Evolutionary conservation across 306 rosid species (phyloP).

Genomic region (Comarum palustre): DNA sequence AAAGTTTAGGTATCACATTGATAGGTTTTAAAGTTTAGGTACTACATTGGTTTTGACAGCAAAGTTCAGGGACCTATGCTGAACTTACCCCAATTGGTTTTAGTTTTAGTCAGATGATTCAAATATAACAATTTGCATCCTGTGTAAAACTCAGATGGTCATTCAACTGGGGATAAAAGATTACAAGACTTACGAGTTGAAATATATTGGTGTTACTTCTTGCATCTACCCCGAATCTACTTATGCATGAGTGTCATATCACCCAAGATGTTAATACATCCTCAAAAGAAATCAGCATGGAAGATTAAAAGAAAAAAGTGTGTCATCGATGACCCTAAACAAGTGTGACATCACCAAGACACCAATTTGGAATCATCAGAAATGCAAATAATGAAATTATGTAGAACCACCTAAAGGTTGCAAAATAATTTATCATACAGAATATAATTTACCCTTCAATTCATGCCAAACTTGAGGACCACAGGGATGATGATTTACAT

Average conservation of each 20-base stretch:
- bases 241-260: background rate
- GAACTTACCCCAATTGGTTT: no score
- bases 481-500: conserved; percentile 57
- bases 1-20: no score
- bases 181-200: background rate
- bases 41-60: no score
- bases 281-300: background rate
- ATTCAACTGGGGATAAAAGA: background rate
- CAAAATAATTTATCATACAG: conserved; percentile 5
- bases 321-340: no score
- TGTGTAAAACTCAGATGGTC: background rate
- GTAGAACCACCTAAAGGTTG: background rate
- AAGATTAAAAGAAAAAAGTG: background rate
- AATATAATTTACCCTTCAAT: conserved; percentile 39
- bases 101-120: background rate
- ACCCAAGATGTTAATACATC: background rate
- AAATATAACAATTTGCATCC: background rate
- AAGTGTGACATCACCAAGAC: background rate
- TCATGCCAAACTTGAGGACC: conserved; percentile 67
- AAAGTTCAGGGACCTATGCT: no score
- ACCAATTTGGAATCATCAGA: background rate
- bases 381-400: background rate
- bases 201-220: background rate
- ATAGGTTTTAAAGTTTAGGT: no score
- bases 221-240: background rate